Evolutionary conservation across 225 moss, liverwort and hornwort genomes (phyloP).

Genomic region (Neckera pumila): DNA sequence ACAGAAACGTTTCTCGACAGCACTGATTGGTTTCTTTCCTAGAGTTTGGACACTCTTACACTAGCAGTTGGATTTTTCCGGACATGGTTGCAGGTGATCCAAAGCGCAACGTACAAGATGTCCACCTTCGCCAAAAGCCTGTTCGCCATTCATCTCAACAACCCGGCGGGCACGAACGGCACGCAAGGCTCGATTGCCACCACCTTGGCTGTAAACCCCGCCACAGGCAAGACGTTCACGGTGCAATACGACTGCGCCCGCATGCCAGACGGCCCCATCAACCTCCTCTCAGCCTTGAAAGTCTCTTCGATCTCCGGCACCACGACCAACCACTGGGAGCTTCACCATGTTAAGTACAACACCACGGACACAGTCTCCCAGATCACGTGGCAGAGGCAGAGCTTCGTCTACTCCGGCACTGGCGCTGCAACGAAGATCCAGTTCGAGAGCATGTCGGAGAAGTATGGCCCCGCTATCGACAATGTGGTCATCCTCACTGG

Average conservation of each 20-base stretch:
- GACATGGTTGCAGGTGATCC: not conserved
- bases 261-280: conserved; percentile 22
- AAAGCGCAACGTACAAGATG: not conserved
- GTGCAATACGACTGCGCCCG: conserved; percentile 33
- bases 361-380: conserved; percentile 2
- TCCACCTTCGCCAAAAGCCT: not conserved
- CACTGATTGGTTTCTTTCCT: not conserved
- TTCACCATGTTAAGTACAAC: conserved; percentile 22
- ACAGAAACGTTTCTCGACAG: not conserved
- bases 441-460: conserved; percentile 49
- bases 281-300: conserved; percentile 10
- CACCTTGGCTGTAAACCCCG: conserved; percentile 10
- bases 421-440: conserved; percentile 16
- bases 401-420: conserved; percentile 26
- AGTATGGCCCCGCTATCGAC: conserved; percentile 35
- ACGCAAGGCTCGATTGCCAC: conserved; percentile 24
- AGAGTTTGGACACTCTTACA: not conserved
- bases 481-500: conserved; percentile 28
- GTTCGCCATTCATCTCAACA: conserved; percentile 33
- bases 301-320: conserved; percentile 12
- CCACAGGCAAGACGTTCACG: conserved; percentile 15
- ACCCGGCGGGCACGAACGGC: not conserved
- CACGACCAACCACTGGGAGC: not conserved
- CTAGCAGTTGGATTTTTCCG: not conserved
- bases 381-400: conserved; percentile 24